Base-by-base conservation (phyloP, 805 yeast genomes). In the Candida sithepensis region DNA sequence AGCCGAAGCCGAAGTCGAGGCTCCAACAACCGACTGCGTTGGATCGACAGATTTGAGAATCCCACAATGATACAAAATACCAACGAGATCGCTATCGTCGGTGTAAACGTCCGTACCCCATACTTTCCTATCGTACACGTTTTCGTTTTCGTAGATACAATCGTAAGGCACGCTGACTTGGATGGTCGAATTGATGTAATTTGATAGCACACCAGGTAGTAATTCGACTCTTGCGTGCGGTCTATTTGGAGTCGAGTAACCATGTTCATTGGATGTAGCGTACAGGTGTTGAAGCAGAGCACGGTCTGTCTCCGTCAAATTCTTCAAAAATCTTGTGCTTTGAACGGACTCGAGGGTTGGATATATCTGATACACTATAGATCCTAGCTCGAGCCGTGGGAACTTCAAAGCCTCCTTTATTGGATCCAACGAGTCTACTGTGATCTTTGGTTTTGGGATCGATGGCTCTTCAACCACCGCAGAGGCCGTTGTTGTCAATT, bases 31-130 rank as follows among this genome's bases (percentile, higher is more conserved):
- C 5, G 16, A 16, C 6, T 18, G 21, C 14, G 57, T 47, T n/a
- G 69, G 69, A 28, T 62, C 60, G 16, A 56, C 62, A 12, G 73
- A 62, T 45, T 75, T 64, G 47, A 83, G 72, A 41, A 84, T 67
- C 0, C 97, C 97, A 51, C 82, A 70, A 58, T 94, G 98, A 52
- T 80, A 77, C 44, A 92, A 68, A 0, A 83, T 85, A 4, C 87
- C 73, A 33, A 92, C 73, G 2, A 91, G 69, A 64, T 92, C 96
- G 1, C 96, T 85, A 64, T 92, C 99, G 65, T 94, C 98, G 0
- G 97, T 88, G 65, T 92, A 94, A 0, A 94, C 72, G 39, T 91
- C 96, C 2, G 91, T 78, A 2, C 99, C 99, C 98, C 98, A 92
- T 2, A 90, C 53, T 41, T 77, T 75, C 43, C 81, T 69, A 26